Conservation (phyloP, 2,329 filamentous ascomycete species). For the Penicillium sp. region DNA sequence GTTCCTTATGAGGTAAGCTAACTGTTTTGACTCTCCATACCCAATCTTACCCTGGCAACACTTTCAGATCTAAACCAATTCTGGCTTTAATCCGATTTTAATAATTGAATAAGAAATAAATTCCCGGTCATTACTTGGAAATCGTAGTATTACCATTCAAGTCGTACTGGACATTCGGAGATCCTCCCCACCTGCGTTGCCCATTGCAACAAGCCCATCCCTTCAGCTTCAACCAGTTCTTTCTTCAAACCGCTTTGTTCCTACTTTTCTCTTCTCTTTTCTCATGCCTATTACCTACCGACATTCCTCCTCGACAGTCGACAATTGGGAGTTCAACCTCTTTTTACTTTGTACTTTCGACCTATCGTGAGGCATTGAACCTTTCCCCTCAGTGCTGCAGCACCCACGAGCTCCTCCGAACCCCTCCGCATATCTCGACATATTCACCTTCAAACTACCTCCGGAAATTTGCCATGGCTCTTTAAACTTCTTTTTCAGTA, state of each 20-base stretch:
- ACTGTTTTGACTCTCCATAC: neutral
- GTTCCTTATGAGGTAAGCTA: neutral
- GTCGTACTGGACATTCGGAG: conserved; percentile 17
- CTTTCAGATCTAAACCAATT: neutral
- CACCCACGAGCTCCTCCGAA: conserved; percentile 23
- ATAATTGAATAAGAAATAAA: neutral
- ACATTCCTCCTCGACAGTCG: conserved; percentile 21
- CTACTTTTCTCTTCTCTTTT: conserved; percentile 24
- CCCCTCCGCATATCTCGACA: conserved; percentile 20
- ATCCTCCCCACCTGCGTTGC: conserved; percentile 43
- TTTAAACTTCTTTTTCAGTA: conserved; percentile 24
- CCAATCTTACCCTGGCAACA: neutral
- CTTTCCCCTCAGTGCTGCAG: conserved; percentile 9
- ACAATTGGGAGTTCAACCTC: conserved; percentile 9
- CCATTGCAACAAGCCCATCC: conserved; percentile 43
- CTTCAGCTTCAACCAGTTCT: conserved; percentile 38
- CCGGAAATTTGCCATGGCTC: conserved; percentile 28
- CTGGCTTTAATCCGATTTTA: neutral
- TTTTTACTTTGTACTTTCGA: conserved; percentile 2
- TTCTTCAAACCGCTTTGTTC: conserved; percentile 30
- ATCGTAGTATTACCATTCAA: conserved; percentile 12
- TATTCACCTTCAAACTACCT: neutral
- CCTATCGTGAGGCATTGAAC: neutral
- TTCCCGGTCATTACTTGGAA: neutral
- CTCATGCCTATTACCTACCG: conserved; percentile 18